Conservation (phyloP, 306 rosid species). For the Inga leiocalycina region DNA sequence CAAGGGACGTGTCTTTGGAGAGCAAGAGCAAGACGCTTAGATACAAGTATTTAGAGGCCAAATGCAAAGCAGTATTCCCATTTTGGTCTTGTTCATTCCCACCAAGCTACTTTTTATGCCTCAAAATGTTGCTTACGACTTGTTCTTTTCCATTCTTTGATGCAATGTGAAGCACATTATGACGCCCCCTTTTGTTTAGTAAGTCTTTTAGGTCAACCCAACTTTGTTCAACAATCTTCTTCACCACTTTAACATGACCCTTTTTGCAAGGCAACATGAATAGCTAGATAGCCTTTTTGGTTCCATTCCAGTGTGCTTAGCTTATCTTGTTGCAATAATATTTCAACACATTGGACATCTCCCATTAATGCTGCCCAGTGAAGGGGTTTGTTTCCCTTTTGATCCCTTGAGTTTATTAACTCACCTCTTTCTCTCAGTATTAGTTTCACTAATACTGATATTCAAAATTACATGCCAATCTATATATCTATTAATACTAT, state of each 20-base stretch:
- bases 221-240: not conserved
- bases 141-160: not conserved
- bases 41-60: not conserved
- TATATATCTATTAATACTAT: no score
- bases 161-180: not conserved
- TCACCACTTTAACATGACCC: not conserved
- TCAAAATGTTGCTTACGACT: not conserved
- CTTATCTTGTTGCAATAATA: not conserved
- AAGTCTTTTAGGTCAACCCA: not conserved
- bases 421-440: not conserved
- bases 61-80: not conserved
- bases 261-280: not conserved
- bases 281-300: not conserved
- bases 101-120: not conserved
- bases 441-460: no score
- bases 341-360: not conserved
- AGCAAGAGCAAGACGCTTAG: not conserved
- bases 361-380: not conserved
- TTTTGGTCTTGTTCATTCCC: not conserved
- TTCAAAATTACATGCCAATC: no score
- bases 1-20: not conserved
- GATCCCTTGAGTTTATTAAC: no score
- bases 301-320: not conserved
- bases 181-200: not conserved
- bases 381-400: not conserved